Conservation (phyloP, 768 basidiomycete species). For the Trametes coccinea region DNA sequence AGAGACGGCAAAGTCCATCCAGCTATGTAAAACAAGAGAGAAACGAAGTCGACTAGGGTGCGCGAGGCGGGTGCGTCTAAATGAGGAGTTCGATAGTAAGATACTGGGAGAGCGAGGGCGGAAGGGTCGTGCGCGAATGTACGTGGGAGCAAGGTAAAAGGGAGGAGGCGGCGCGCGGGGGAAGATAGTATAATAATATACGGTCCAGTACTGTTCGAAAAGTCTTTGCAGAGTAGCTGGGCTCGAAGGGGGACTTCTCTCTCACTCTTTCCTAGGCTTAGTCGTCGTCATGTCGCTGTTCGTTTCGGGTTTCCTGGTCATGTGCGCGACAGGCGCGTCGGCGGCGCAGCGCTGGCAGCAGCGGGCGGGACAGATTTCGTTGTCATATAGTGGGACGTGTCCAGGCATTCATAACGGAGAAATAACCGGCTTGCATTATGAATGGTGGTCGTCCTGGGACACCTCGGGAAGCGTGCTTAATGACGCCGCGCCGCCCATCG, state of each 20-base stretch:
- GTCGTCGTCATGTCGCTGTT: constrained; percentile 1
- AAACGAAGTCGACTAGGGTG: background rate
- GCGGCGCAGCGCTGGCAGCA: background rate
- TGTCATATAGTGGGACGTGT: background rate
- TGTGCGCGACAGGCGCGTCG: background rate
- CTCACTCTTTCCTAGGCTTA: background rate
- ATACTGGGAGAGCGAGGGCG: background rate
- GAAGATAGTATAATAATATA: constrained; percentile 20
- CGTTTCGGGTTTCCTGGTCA: constrained; percentile 12
- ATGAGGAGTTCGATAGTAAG: background rate
- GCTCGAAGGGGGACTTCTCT: background rate
- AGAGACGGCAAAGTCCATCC: background rate
- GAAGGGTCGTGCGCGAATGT: background rate
- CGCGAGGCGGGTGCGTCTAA: background rate
- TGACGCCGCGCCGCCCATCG: constrained; percentile 22
- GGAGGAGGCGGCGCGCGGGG: background rate
- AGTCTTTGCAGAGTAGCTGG: constrained; percentile 12
- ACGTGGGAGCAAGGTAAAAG: background rate
- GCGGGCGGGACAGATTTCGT: background rate
- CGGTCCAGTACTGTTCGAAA: constrained; percentile 23
- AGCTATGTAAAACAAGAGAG: background rate
- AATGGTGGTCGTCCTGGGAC: constrained; percentile 15
- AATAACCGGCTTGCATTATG: constrained; percentile 11
- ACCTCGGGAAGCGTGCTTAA: constrained; percentile 14
- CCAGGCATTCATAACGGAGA: constrained; percentile 7